These are phyloP conservation scores for Nigrospora oryzae DNA, from an alignment of 2,329 filamentous ascomycete species.

Conservation along the genomic window DNA sequence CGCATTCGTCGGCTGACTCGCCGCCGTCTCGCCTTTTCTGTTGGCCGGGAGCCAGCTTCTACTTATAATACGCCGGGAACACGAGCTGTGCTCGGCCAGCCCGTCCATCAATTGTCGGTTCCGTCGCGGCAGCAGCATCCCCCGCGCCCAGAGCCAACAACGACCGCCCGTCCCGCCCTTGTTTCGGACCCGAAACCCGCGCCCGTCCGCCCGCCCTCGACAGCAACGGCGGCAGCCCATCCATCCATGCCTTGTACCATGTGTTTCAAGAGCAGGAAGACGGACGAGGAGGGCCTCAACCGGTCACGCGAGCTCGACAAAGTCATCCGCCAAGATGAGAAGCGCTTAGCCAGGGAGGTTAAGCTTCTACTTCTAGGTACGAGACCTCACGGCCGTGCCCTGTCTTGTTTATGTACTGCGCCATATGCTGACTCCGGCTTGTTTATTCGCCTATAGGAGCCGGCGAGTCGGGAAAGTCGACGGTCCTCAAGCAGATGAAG, in stretches of 20 bases:
- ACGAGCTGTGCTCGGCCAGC: too few relatives aligned
- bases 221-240: too few relatives aligned
- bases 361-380: conserved; percentile 89
- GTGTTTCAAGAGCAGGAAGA: conserved; percentile 55
- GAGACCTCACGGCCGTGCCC: conserved; percentile 3
- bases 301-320: conserved; percentile 77
- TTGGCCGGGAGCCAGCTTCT: too few relatives aligned
- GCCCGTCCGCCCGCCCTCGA: too few relatives aligned
- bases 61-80: too few relatives aligned
- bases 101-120: too few relatives aligned
- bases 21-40: too few relatives aligned
- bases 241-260: conserved; percentile 26
- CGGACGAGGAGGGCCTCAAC: conserved; percentile 37
- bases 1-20: too few relatives aligned
- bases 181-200: too few relatives aligned
- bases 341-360: conserved; percentile 76
- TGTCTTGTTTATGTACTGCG: background rate
- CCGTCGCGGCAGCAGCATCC: too few relatives aligned
- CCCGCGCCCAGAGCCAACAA: too few relatives aligned
- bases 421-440: conserved; percentile 6
- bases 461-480: conserved; percentile 93
- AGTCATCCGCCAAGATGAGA: conserved; percentile 78
- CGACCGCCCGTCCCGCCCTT: too few relatives aligned
- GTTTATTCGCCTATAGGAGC: conserved; percentile 53
- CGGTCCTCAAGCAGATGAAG: conserved; percentile 97